Percentiles rank a stretch among this genome's conserved stretches.
Evolutionary conservation across 305 asterid species (phyloP).

Genomic region (Fraxinus floribunda): DNA sequence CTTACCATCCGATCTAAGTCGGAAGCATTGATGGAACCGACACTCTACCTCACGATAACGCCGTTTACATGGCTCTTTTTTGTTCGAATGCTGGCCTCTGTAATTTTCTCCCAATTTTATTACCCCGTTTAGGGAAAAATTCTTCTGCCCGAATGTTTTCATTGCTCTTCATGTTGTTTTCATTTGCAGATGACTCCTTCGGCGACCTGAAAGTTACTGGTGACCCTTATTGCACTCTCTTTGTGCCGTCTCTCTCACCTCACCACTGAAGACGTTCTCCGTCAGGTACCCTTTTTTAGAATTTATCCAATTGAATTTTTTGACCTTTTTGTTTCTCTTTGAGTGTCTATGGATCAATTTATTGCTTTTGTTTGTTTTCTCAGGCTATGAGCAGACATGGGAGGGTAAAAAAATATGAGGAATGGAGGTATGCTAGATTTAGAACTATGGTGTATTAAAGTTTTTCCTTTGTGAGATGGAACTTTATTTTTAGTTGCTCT

Average conservation of each 20-base stretch:
- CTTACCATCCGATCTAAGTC: constrained; percentile 91
- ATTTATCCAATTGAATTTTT: not conserved
- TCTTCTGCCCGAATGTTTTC: not conserved
- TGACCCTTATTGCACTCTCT: constrained; percentile 84
- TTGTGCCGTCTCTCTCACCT: constrained; percentile 77
- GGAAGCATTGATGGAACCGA: constrained; percentile 98
- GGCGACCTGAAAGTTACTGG: constrained; percentile 78
- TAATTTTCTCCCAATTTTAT: constrained; percentile 19
- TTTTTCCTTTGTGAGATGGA: not conserved
- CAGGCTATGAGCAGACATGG: constrained; percentile 86
- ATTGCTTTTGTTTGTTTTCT: constrained; percentile 6
- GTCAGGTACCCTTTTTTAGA: constrained; percentile 36
- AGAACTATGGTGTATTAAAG: too few relatives aligned
- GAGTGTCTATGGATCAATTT: not conserved
- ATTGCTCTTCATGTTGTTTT: not conserved
- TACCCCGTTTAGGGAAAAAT: not conserved
- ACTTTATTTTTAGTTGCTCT: not conserved
- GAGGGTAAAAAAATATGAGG: constrained; percentile 71
- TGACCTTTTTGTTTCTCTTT: not conserved
- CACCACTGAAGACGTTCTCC: constrained; percentile 76
- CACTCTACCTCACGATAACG: constrained; percentile 80
- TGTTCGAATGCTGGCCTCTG: constrained; percentile 84
- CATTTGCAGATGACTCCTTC: constrained; percentile 71
- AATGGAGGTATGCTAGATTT: constrained; percentile 26
- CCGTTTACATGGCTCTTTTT: constrained; percentile 76